These are phyloP conservation scores for Blastobotrys persicus DNA, from an alignment of 1,139 yeast genomes.

Conservation along the genomic window DNA sequence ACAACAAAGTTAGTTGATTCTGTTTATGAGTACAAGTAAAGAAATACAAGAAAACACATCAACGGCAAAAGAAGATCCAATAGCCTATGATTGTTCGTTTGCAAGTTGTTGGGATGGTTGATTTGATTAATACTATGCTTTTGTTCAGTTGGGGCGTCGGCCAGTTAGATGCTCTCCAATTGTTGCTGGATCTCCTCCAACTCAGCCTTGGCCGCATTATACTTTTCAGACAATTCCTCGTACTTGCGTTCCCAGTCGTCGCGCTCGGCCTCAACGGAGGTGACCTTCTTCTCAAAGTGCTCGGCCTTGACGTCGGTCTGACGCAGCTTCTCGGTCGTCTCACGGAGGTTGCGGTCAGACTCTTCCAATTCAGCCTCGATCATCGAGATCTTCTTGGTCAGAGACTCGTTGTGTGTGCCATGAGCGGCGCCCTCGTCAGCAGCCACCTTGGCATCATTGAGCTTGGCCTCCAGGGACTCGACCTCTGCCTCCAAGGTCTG, in stretches of 20 bases:
- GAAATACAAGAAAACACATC: neutral
- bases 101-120: neutral
- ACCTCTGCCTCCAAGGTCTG: conserved; percentile 86
- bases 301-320: conserved; percentile 96
- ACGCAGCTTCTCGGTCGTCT: conserved; percentile 90
- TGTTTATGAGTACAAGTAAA: conserved; percentile 8
- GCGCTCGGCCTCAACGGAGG: conserved; percentile 88
- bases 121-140: neutral
- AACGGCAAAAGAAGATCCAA: conserved; percentile 6
- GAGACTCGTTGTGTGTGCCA: conserved; percentile 85
- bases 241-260: conserved; percentile 88
- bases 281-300: conserved; percentile 92
- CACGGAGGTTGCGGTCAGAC: conserved; percentile 87
- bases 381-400: conserved; percentile 86
- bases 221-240: conserved; percentile 82
- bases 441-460: conserved; percentile 77
- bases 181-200: conserved; percentile 92
- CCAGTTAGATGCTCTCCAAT: conserved; percentile 73
- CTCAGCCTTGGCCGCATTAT: conserved; percentile 82
- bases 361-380: conserved; percentile 94
- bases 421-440: conserved; percentile 92
- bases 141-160: neutral
- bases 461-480: conserved; percentile 79
- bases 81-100: neutral
- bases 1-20: neutral